Base-by-base conservation (phyloP, 2,329 filamentous ascomycete species). In the Curvularia hawaiiensis region DNA sequence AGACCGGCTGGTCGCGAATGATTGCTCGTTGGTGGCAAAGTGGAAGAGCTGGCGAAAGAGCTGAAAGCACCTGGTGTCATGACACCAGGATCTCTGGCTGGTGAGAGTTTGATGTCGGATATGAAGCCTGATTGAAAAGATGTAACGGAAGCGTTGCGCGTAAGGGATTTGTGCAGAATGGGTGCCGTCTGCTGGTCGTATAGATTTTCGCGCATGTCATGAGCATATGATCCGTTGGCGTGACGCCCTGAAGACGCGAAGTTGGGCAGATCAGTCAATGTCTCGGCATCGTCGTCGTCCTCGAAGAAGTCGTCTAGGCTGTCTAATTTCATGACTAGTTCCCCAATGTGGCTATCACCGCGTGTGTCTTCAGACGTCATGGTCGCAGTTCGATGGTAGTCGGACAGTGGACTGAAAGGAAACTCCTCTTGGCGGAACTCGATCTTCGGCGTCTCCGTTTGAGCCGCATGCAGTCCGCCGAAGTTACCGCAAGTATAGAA, bases 121-220 rank as follows among this genome's bases (percentile, higher is more conserved):
- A 63, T 66, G 67, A 97, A 94, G 4, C 91, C 91, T 68, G 93
- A 96, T 66, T 97, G 92, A 75, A 98, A 95, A 0, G 89, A 90
- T 0, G 85, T 84, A 1, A 87, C 85, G 50, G 86, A 90, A 38
- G 89, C 88, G 62, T 88, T 94, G 11, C 91, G 71, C 22, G 83
- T 85, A 24, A 90, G 82, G 0, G 92, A 95, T 70, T 95, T 91
- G 67, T 95, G 90, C 6, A 97, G 79, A 50, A 97, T 96, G 0
- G 94, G 94, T 11, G 95, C 82, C 7, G 95, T 96, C 72, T 96
- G 91, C 74, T 97, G 92, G 68, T 97, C 93, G 75, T 98, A 97
- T 0, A 97, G 79, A 71, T 91, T 88, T 22, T 93, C 91, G 50
- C 88, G 87, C 10, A 65, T 62, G 33, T 65, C 61, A 14, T 66